Evolutionary conservation across 257 asterid species (phyloP).

Genomic region (Jacaranda copaia): DNA sequence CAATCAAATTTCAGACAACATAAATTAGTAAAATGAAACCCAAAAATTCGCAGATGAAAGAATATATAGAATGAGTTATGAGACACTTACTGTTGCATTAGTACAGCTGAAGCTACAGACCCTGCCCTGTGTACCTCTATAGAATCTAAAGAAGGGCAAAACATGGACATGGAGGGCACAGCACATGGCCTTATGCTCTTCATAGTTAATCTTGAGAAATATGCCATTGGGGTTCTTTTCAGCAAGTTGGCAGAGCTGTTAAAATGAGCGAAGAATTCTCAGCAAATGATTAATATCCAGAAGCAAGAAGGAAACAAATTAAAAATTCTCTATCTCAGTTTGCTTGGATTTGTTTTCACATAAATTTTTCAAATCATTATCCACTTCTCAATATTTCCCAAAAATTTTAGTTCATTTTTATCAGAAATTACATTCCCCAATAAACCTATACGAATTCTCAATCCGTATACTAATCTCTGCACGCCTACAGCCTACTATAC

Average conservation of each 20-base stretch:
- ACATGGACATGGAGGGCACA: slow-evolving; percentile 68
- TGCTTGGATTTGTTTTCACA: too few species aligned
- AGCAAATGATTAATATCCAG: background rate
- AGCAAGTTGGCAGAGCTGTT: slow-evolving; percentile 89
- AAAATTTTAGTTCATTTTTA: too few species aligned
- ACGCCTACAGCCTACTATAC: too few species aligned
- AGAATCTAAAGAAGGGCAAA: slow-evolving; percentile 81
- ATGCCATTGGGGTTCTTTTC: slow-evolving; percentile 71
- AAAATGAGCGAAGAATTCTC: background rate
- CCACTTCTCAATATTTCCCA: too few species aligned
- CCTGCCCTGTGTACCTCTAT: slow-evolving; percentile 73
- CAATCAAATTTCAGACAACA: background rate
- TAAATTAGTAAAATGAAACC: background rate
- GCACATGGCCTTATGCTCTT: slow-evolving; percentile 73
- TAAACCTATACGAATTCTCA: too few species aligned
- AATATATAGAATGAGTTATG: too few species aligned
- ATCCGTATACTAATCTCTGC: too few species aligned
- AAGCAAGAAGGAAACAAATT: background rate
- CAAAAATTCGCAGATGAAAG: background rate
- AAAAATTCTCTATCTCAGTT: too few species aligned
- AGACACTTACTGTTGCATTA: slow-evolving; percentile 75
- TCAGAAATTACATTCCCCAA: too few species aligned
- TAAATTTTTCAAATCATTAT: too few species aligned
- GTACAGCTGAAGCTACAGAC: slow-evolving; percentile 90
- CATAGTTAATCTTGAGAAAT: slow-evolving; percentile 76